Evolutionary conservation across 208 protist species (phyloP).

Genomic region (Crithidia mellificae): DNA sequence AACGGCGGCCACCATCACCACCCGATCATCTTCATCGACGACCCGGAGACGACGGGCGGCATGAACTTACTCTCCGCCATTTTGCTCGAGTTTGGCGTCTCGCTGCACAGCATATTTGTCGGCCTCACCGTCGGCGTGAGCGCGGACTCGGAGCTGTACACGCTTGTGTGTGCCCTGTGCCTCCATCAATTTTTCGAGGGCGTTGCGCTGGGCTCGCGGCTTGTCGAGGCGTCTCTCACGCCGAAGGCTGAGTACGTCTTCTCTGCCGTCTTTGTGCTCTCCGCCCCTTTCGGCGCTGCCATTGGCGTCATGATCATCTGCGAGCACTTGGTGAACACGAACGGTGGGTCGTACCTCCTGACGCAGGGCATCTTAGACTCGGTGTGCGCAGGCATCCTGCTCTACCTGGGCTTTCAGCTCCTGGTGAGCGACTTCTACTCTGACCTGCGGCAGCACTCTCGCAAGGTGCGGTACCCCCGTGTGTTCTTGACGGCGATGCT

Average conservation of each 20-base stretch:
- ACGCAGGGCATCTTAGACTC: slow-evolving; percentile 52
- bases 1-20: too few relatives aligned
- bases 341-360: slow-evolving; percentile 38
- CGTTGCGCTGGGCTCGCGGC: slow-evolving; percentile 52
- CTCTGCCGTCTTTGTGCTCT: slow-evolving; percentile 48
- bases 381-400: slow-evolving; percentile 62
- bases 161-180: slow-evolving; percentile 50
- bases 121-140: slow-evolving; percentile 60
- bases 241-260: slow-evolving; percentile 37
- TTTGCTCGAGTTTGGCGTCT: slow-evolving; percentile 59
- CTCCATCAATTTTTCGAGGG: slow-evolving; percentile 82
- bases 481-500: slow-evolving; percentile 40
- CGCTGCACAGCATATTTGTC: slow-evolving; percentile 72
- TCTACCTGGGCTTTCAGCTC: slow-evolving; percentile 64
- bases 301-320: slow-evolving; percentile 38
- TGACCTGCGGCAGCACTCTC: slow-evolving; percentile 27
- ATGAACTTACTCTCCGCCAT: slow-evolving; percentile 37
- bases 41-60: not conserved
- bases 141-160: slow-evolving; percentile 41
- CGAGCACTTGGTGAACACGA: slow-evolving; percentile 31
- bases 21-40: slow-evolving; percentile 6
- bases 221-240: slow-evolving; percentile 52
- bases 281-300: slow-evolving; percentile 48
- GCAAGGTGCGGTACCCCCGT: slow-evolving; percentile 13
- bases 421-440: slow-evolving; percentile 62